Evolutionary conservation across 208 protist genomes (phyloP), one percentile per base, ranked within the genome.

Genomic region (Wallacemonas sp.): DNA sequence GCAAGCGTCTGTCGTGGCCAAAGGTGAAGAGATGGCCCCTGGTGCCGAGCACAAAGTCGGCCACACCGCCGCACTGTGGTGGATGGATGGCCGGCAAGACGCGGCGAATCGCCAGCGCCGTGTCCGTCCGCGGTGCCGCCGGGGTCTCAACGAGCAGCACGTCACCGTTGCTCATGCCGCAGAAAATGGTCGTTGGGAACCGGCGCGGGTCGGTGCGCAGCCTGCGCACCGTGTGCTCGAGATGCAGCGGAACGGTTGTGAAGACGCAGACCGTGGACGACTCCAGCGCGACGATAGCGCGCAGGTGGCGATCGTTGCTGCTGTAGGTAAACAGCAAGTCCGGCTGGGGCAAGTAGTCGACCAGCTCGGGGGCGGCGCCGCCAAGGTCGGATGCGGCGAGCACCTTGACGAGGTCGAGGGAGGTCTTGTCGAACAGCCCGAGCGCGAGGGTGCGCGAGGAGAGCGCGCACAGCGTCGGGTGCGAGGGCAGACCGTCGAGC

Each of bases 281-380:
- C 14, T 18, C 32, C 31, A 26, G n/a, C 4, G 31, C 64, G 61
- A 80, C 82, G 78, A 89, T 5, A 74, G 29, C 77, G 33, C 87
- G 81, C 29, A 93, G 22, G 12, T 57, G 72, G 22, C 78, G 73
- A 50, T 89, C 79, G 12, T 63, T 49, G 16, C 64, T 48, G 7
- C 76, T 80, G 67, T 89, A 93, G n/a, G 72, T 42, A 3, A 93
- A 36, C 10, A 89, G 76, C 57, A 86, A 42, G 74, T 93, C 87
- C 12, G 72, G 61, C 0, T 39, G 26, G 20, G 82, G 72, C 5
- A 93, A 61, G 49, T 93, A 93, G 25, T 76, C 57, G 8, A 93
- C 71, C 0, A 81, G 20, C 18, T 63, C 70, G 0, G 87, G 87
- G 2, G 33, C 23, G 10, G 61, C 65, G 12, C 72, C 72, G 7